Evolutionary conservation across 1,139 yeast genomes (phyloP), one percentile per base, ranked within the genome.

Genomic region (Kodamaea arcana): DNA sequence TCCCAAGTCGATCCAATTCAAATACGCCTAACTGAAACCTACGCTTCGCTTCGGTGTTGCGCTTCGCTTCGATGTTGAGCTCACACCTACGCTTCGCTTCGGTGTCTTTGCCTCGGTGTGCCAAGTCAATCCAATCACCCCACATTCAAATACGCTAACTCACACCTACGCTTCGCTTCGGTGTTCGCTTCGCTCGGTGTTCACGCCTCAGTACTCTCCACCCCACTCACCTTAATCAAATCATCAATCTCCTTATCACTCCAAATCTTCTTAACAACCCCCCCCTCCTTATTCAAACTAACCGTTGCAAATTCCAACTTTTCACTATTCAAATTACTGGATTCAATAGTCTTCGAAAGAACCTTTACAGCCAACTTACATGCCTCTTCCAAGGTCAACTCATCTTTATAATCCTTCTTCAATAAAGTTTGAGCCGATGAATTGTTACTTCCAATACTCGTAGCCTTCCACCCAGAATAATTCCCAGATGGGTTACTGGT

Each of bases 381-480:
- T 3, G 96, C 97, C 34, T 83, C 94, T 41, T 80, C 76, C 48
- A 94, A 69, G 14, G 73, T 62, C 52, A 87, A 61, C 39, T 83
- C 94, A 48, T 86, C 94, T 55, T 84, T 87, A 66, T 85, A 94
- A 54, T 94, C 98, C 65, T 90, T 95, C 63, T 92, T 94, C 55
- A 94, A 72, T 46, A 94, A 69, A 1, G 98, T 90, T 65, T 94
- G 98, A 2, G 97, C 97, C 29, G 96, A 90, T 4, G 95, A 79
- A 46, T 87, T 90, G 64, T 92, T 94, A 38, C 97, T 96, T 27
- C 99, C 99, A 44, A 92, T 92, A 51, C 90, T 78, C 28, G 97
- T 90, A 30, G 98, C 98, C 61, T 85, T 88, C 99, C 99, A 94
- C 18, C 98, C 98, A 25, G 94, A 80, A 58, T 88, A 94, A 63